Percentiles rank a stretch among this genome's conserved stretches.
phyloP scores from a whole-genome alignment of 441 rosid genomes.

The Dalechampia spathulata region DNA sequence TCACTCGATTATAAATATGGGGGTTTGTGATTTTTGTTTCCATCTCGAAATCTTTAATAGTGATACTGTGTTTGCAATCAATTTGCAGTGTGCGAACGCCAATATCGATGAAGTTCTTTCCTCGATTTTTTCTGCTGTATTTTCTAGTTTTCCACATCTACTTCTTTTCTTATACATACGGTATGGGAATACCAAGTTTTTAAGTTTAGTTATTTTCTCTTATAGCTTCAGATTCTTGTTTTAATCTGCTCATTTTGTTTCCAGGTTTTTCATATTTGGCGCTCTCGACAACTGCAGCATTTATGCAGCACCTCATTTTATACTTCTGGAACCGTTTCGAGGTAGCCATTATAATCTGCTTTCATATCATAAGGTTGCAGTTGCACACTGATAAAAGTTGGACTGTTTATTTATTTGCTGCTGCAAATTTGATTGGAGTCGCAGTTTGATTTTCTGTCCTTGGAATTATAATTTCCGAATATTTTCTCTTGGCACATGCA shows the following conservation, averaged over 20 bases:
- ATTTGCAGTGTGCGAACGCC: constrained; percentile 91
- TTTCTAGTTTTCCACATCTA: constrained; percentile 97
- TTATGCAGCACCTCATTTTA: constrained; percentile 89
- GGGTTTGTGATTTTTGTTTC: not conserved
- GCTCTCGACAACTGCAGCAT: constrained; percentile 72
- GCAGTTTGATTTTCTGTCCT: not conserved
- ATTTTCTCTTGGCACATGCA: not conserved
- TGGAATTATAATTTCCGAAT: not conserved
- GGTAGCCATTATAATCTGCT: constrained; percentile 34
- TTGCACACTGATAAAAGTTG: not conserved
- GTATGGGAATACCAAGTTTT: constrained; percentile 31
- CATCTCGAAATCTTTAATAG: not conserved
- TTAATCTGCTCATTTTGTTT: constrained; percentile 1
- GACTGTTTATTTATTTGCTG: not conserved
- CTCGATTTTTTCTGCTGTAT: constrained; percentile 93
- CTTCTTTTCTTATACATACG: constrained; percentile 90
- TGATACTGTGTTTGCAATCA: constrained; percentile 12
- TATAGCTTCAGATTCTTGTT: not conserved
- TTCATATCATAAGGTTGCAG: not conserved
- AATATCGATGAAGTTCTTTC: constrained; percentile 97
- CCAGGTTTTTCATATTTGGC: constrained; percentile 95
- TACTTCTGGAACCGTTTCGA: constrained; percentile 98
- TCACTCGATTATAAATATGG: too few relatives aligned
- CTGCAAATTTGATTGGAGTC: not conserved
- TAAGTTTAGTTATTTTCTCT: not conserved